Evolutionary conservation across 78 protist species (phyloP).

Genomic region (Guillardia theta): DNA sequence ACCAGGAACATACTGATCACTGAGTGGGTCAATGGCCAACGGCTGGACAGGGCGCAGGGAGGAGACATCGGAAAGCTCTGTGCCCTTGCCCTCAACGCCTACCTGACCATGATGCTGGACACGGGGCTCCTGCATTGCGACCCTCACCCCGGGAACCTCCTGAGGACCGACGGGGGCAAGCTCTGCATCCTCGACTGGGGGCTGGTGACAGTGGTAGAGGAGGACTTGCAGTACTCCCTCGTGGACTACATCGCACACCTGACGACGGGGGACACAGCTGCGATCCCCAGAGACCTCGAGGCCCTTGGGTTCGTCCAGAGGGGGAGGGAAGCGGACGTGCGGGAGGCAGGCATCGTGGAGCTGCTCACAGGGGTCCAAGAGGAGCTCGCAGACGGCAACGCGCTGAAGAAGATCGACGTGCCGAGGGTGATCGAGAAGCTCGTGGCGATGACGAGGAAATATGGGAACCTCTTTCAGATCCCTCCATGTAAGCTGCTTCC

Average conservation of each 20-base stretch:
- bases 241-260: background rate
- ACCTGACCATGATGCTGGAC: slow-evolving; percentile 45
- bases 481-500: background rate
- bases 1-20: slow-evolving; percentile 17
- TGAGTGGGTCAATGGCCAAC: slow-evolving; percentile 29
- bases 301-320: slow-evolving; percentile 20
- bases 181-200: slow-evolving; percentile 57
- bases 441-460: background rate
- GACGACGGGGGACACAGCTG: background rate
- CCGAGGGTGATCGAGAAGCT: background rate
- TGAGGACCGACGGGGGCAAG: slow-evolving; percentile 36
- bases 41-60: background rate
- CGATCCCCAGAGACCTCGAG: slow-evolving; percentile 10
- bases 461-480: background rate
- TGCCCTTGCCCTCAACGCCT: slow-evolving; percentile 4
- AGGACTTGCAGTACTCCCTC: background rate
- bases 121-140: slow-evolving; percentile 41
- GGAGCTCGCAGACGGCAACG: background rate
- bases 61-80: background rate
- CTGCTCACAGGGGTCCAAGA: background rate
- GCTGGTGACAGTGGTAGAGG: background rate
- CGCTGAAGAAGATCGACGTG: background rate
- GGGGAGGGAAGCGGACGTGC: background rate
- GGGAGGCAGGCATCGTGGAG: background rate
- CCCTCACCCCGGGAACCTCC: slow-evolving; percentile 54